phyloP scores from a whole-genome alignment of 2,329 filamentous ascomycete genomes.

The Paradendryphiella salina region DNA sequence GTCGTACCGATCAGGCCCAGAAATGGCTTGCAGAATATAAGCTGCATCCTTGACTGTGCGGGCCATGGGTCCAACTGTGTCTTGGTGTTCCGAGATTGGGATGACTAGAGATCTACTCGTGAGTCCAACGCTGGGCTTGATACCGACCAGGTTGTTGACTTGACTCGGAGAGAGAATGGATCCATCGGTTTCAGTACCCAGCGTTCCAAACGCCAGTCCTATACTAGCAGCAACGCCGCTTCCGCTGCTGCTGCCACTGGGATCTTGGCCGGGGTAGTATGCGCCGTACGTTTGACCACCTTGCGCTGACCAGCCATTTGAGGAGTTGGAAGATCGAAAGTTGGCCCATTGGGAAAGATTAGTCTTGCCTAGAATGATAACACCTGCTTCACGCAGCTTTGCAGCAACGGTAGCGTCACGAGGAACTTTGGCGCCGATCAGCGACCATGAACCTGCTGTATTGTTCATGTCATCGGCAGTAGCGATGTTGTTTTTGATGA shows the following conservation, averaged over 20 bases:
- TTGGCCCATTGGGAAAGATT: slow-evolving; percentile 69
- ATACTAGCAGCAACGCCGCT: slow-evolving; percentile 63
- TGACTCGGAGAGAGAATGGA: slow-evolving; percentile 63
- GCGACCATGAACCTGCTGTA: slow-evolving; percentile 65
- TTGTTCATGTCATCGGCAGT: slow-evolving; percentile 66
- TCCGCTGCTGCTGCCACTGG: slow-evolving; percentile 52
- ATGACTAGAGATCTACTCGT: slow-evolving; percentile 66
- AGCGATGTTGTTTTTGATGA: slow-evolving; percentile 70
- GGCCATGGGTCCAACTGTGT: slow-evolving; percentile 62
- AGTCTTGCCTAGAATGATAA: slow-evolving; percentile 67
- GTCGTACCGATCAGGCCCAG: slow-evolving; percentile 56
- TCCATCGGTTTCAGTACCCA: slow-evolving; percentile 67
- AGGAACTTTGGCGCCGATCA: slow-evolving; percentile 61
- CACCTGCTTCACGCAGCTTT: slow-evolving; percentile 64
- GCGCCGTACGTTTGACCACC: slow-evolving; percentile 65
- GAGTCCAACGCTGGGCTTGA: slow-evolving; percentile 65
- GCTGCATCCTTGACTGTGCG: slow-evolving; percentile 63
- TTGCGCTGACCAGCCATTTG: slow-evolving; percentile 66
- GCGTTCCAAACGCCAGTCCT: slow-evolving; percentile 60
- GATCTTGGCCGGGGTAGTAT: slow-evolving; percentile 65
- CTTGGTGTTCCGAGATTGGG: slow-evolving; percentile 63
- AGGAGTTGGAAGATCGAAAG: slow-evolving; percentile 60
- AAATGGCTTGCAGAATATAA: slow-evolving; percentile 62
- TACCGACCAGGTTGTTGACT: slow-evolving; percentile 65
- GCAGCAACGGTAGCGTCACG: slow-evolving; percentile 62